Evolutionary conservation across 805 yeast genomes (phyloP).

Genomic region (Cyberlindnera euphorbiae): DNA sequence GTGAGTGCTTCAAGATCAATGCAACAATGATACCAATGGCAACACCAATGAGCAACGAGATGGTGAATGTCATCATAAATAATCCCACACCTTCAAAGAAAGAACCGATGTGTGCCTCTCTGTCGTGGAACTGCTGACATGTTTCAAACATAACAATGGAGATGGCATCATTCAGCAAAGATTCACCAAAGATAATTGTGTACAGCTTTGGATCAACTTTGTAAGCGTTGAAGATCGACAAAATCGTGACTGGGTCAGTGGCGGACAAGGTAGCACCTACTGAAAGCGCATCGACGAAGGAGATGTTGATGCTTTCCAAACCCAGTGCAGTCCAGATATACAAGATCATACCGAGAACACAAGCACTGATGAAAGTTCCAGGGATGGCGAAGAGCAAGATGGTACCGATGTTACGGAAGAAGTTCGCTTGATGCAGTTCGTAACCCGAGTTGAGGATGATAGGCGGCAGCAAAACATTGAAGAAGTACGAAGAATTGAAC

Average conservation of each 20-base stretch:
- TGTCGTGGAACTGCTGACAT: constrained; percentile 92
- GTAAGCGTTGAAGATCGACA: constrained; percentile 94
- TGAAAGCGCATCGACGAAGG: constrained; percentile 95
- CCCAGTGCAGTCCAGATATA: constrained; percentile 91
- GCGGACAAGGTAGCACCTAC: constrained; percentile 98
- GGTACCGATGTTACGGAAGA: constrained; percentile 86
- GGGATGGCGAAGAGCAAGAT: constrained; percentile 93
- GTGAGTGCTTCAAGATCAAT: constrained; percentile 83
- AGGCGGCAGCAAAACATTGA: constrained; percentile 91
- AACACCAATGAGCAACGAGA: constrained; percentile 86
- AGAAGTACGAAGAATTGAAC: constrained; percentile 90
- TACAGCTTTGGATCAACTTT: constrained; percentile 97
- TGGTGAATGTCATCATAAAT: constrained; percentile 88
- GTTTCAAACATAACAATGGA: constrained; percentile 99
- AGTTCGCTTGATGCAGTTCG: constrained; percentile 92
- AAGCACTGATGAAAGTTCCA: constrained; percentile 89
- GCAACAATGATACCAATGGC: constrained; percentile 87
- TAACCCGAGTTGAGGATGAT: constrained; percentile 95
- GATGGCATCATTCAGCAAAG: constrained; percentile 92
- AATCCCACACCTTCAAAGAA: constrained; percentile 91
- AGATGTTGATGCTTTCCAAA: constrained; percentile 78
- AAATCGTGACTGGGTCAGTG: constrained; percentile 96
- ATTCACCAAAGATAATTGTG: constrained; percentile 96
- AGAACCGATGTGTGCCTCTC: constrained; percentile 66
- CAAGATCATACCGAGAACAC: constrained; percentile 83